Conservation (phyloP, 768 basidiomycete genomes). For the Thelephora ganbajun region DNA sequence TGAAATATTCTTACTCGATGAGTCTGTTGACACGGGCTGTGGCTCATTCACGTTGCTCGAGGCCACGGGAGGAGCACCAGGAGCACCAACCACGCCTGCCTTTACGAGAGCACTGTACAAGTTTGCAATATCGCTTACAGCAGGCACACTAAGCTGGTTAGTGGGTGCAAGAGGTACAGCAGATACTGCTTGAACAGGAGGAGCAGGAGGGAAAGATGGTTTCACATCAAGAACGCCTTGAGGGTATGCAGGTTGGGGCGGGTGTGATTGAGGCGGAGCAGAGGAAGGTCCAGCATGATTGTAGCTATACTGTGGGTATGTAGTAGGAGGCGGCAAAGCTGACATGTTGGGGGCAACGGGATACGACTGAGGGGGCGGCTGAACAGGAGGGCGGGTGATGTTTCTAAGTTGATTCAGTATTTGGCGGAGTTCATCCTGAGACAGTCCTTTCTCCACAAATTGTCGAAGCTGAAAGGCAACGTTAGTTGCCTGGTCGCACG, state of each 20-base stretch:
- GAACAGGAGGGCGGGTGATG: slow-evolving; percentile 31
- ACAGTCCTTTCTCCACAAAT: slow-evolving; percentile 68
- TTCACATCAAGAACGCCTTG: slow-evolving; percentile 11
- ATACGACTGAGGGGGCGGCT: slow-evolving; percentile 8
- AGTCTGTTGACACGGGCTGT: slow-evolving; percentile 21
- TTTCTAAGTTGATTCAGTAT: slow-evolving; percentile 60
- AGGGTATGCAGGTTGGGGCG: slow-evolving; percentile 13
- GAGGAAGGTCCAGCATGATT: slow-evolving; percentile 14
- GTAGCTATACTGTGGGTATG: slow-evolving; percentile 5
- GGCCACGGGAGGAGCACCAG: slow-evolving; percentile 36
- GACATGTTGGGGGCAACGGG: slow-evolving; percentile 13
- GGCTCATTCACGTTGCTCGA: slow-evolving; percentile 24
- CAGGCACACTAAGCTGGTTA: slow-evolving; percentile 17
- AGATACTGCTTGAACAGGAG: slow-evolving; percentile 7
- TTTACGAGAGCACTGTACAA: slow-evolving; percentile 59
- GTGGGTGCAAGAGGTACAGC: slow-evolving; percentile 18
- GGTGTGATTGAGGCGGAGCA: slow-evolving; percentile 9
- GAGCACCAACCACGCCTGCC: slow-evolving; percentile 60
- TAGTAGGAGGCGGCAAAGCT: slow-evolving; percentile 10
- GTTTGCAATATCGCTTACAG: slow-evolving; percentile 31
- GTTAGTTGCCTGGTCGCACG: not conserved
- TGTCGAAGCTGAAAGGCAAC: slow-evolving; percentile 37
- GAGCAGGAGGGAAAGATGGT: slow-evolving; percentile 9
- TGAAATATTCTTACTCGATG: slow-evolving; percentile 33
- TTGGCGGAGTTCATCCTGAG: slow-evolving; percentile 64